Evolutionary conservation across 2,329 filamentous ascomycete genomes (phyloP).

Genomic region (Aspergillus quadricinctus): DNA sequence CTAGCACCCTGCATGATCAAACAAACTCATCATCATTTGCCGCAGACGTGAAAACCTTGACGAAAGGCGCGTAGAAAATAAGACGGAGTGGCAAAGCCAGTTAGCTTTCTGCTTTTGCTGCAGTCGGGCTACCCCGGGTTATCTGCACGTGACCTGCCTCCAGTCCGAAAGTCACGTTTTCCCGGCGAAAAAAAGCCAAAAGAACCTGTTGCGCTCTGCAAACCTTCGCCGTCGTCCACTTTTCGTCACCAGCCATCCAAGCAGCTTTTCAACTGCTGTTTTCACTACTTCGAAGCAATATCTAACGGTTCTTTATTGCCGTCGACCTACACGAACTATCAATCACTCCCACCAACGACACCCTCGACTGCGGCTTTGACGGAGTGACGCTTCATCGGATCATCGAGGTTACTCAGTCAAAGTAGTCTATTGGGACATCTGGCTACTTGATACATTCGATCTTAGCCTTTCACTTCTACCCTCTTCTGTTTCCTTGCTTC

Average conservation of each 20-base stretch:
- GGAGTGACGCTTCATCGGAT: constrained; percentile 2
- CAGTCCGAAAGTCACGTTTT: constrained; percentile 18
- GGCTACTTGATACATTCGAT: background rate
- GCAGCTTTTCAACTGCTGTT: background rate
- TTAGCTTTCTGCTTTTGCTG: constrained; percentile 3
- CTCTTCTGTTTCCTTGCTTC: constrained; percentile 1
- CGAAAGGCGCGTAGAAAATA: background rate
- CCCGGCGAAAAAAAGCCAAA: constrained; percentile 19
- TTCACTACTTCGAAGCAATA: background rate
- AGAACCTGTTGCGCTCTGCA: constrained; percentile 14
- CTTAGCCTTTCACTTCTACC: constrained; percentile 6
- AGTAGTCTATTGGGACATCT: background rate
- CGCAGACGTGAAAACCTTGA: background rate
- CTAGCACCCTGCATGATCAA: background rate
- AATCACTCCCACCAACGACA: background rate
- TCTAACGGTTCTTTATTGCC: background rate
- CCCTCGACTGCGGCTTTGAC: background rate
- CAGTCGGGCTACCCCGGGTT: constrained; percentile 11
- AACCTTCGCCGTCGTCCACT: constrained; percentile 11
- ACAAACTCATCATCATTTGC: background rate
- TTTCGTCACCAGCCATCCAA: constrained; percentile 2
- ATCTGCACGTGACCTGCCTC: constrained; percentile 12
- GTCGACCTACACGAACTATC: background rate
- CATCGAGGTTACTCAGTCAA: background rate
- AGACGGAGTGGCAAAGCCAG: background rate